Base-by-base conservation (phyloP, 2,329 filamentous ascomycete genomes). In the Curvularia lunata region DNA sequence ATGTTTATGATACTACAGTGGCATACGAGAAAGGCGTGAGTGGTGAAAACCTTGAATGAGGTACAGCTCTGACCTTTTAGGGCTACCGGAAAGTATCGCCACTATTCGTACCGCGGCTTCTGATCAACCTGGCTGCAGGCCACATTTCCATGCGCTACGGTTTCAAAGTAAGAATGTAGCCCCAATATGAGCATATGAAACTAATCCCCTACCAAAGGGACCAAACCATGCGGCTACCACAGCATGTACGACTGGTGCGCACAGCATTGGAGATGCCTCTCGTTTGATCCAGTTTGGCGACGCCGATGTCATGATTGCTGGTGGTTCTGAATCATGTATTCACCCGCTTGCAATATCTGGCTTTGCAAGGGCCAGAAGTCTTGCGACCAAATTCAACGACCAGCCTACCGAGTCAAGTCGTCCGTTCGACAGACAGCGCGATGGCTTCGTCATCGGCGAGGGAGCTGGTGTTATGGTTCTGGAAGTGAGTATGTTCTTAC, bases 301-400 rank as follows among this genome's bases (percentile, higher is more conserved):
- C 74, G 94, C 94, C 45, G 85, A 97, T 75, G 89, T 98, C 53
- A 98, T 99, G 92, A 80, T 99, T 8, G 92, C 95, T n/a, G 95
- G 95, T 41, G 94, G 94, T 27, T 87, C 94, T 8, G 95, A 99
- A 77, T 92, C 94, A 0, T 99, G 95, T 75, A 94, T 99, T 54
- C 94, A 99, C 73, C 95, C 95, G 9, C 83, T 99, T 42, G 91
- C 94, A 1, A 90, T 98, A 66, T 91, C 93, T 6, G 95, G 94
- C 6, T 99, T 99, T 71, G 90, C 92, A 23, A 85, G 92, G 61
- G 92, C 93, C 1, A 86, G 94, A 58, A 97, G 93, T 51, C 81
- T 99, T 34, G 89, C 92, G 6, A 96, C 91, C 0, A 84, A 83
- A 3, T 96, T 87, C 79, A 97, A 97, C 71, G 80, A 90, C 58